Percentiles rank a stretch among this genome's conserved stretches.
These are phyloP conservation scores for Botrytis elliptica DNA, from an alignment of 2,329 filamentous ascomycete species.

Conservation along the genomic window DNA sequence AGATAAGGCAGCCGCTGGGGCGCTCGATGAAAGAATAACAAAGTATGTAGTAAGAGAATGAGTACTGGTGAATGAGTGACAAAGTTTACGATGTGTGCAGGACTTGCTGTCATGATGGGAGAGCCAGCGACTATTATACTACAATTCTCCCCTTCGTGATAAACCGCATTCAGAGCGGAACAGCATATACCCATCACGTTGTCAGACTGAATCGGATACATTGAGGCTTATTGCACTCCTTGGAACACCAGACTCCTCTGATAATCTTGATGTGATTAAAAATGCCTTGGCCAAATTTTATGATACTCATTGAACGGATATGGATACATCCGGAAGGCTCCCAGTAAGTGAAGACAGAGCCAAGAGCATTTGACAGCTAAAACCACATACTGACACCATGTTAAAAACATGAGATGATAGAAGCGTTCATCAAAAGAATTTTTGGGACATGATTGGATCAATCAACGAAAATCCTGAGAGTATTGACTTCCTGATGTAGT, in stretches of 20 bases:
- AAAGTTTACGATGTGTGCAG: background rate
- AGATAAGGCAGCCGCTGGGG: constrained; percentile 36
- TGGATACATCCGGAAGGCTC: background rate
- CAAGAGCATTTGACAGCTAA: constrained; percentile 29
- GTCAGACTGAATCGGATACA: constrained; percentile 20
- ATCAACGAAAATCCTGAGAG: background rate
- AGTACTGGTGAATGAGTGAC: background rate
- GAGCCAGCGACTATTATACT: constrained; percentile 3
- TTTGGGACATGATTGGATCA: background rate
- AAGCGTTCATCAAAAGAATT: background rate
- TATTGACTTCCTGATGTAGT: background rate
- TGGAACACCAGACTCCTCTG: background rate
- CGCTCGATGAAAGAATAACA: constrained; percentile 36
- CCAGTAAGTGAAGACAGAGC: background rate
- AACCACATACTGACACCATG: constrained; percentile 28
- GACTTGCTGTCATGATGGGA: background rate
- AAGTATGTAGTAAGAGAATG: constrained; percentile 27
- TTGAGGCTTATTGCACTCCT: constrained; percentile 30
- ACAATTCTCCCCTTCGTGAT: constrained; percentile 16
- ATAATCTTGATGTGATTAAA: background rate
- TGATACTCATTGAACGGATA: constrained; percentile 8
- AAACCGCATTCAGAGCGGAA: constrained; percentile 26
- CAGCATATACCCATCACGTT: background rate
- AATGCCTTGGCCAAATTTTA: background rate
- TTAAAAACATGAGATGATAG: constrained; percentile 17